Evolutionary conservation across 257 asterid genomes (phyloP).

Genomic region (Solanum okadae): DNA sequence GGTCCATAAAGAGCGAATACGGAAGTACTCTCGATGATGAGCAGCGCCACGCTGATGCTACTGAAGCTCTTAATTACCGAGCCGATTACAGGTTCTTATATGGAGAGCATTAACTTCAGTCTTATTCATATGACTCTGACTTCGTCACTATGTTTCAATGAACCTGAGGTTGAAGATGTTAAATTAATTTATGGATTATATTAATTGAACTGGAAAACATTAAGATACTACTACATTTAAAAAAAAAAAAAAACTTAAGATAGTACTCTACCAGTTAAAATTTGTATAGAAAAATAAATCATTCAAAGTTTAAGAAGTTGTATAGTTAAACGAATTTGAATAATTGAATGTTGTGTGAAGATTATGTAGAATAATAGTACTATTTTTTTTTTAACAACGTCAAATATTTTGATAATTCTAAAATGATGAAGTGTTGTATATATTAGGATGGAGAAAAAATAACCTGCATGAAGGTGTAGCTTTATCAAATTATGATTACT

Average conservation of each 20-base stretch:
- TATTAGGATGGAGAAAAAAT: background rate
- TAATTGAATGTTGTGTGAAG: background rate
- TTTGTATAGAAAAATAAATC: background rate
- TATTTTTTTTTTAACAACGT: background rate
- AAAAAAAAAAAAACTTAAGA: background rate
- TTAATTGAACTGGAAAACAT: background rate
- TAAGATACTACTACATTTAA: background rate
- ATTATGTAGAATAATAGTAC: background rate
- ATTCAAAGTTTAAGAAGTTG: background rate
- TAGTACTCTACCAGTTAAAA: background rate
- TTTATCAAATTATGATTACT: background rate
- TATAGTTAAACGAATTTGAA: background rate
- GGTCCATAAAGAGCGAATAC: slow-evolving; percentile 98
- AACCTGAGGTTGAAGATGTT: background rate
- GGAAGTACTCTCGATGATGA: slow-evolving; percentile 99
- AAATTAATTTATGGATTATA: background rate
- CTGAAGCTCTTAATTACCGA: slow-evolving; percentile 80
- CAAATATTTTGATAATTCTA: background rate
- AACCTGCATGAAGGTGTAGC: background rate
- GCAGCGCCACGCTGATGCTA: slow-evolving; percentile 95
- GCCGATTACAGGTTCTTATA: slow-evolving; percentile 65
- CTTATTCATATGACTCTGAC: background rate
- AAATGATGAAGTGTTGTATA: background rate
- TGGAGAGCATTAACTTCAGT: background rate
- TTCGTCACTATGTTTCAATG: background rate